Conservation (phyloP, 2,329 filamentous ascomycete genomes). For the Fusarium musae region DNA sequence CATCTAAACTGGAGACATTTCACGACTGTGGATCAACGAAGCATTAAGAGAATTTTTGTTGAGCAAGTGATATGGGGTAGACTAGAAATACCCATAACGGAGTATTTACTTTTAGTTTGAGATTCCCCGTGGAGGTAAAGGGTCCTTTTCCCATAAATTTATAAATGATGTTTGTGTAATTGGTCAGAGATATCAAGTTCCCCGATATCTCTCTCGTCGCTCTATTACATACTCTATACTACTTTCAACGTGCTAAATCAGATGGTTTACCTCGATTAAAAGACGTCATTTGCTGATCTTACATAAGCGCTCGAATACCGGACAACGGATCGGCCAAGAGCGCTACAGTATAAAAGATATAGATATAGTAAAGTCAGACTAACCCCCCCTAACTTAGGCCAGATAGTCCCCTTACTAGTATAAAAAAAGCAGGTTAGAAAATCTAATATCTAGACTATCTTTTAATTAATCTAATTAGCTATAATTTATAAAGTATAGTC, state of each 20-base stretch:
- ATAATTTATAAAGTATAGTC: no score
- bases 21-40: background rate
- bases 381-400: no score
- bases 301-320: background rate
- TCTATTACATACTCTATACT: background rate
- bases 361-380: no score
- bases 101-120: constrained; percentile 1
- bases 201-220: background rate
- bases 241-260: background rate
- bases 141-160: constrained; percentile 12
- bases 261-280: background rate
- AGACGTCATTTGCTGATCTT: background rate
- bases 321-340: background rate
- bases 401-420: no score
- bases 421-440: no score
- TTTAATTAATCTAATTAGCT: no score
- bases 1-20: background rate
- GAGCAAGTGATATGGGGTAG: constrained; percentile 2
- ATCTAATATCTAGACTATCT: no score
- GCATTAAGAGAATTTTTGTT: background rate
- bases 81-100: background rate
- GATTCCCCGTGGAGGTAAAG: constrained; percentile 19
- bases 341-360: no score
- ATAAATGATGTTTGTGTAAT: background rate
- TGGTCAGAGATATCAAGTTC: constrained; percentile 1